phyloP scores from a whole-genome alignment of 2,329 filamentous ascomycete genomes.

The Incumbomyces delicatus region DNA sequence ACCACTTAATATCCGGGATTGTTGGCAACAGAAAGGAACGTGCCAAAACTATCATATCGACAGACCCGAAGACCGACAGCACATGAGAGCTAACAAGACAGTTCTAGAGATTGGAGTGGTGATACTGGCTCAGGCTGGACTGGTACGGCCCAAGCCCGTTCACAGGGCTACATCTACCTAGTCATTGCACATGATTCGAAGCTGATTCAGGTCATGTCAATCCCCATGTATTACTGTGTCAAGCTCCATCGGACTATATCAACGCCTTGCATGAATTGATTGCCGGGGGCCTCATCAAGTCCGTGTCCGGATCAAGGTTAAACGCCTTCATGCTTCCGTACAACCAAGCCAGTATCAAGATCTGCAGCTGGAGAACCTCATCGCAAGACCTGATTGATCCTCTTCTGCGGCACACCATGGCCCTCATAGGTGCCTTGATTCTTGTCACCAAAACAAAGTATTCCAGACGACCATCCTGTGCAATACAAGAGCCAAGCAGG shows the following conservation, averaged over 20 bases:
- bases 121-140: no score
- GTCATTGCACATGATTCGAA: no score
- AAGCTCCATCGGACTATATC: slow-evolving; percentile 2
- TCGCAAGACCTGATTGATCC: neutral
- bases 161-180: no score
- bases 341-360: slow-evolving; percentile 9
- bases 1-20: no score
- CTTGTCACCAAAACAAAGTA: slow-evolving; percentile 4
- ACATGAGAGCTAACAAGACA: no score
- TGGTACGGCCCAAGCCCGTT: no score
- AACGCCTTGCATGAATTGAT: slow-evolving; percentile 20
- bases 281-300: slow-evolving; percentile 9
- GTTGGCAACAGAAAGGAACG: no score
- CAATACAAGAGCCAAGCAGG: neutral
- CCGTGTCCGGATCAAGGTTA: slow-evolving; percentile 15
- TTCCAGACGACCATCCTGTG: slow-evolving; percentile 6
- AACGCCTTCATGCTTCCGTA: slow-evolving; percentile 19
- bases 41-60: no score
- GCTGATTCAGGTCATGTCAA: neutral
- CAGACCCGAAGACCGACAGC: no score
- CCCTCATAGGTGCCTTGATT: slow-evolving; percentile 4
- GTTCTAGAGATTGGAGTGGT: no score
- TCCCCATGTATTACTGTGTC: slow-evolving; percentile 6
- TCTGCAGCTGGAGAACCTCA: neutral
- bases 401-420: neutral